Percentiles rank a stretch among this genome's conserved stretches.
phyloP scores from a whole-genome alignment of 371 early-diverging fungal species.

The Mortierella sp. region DNA sequence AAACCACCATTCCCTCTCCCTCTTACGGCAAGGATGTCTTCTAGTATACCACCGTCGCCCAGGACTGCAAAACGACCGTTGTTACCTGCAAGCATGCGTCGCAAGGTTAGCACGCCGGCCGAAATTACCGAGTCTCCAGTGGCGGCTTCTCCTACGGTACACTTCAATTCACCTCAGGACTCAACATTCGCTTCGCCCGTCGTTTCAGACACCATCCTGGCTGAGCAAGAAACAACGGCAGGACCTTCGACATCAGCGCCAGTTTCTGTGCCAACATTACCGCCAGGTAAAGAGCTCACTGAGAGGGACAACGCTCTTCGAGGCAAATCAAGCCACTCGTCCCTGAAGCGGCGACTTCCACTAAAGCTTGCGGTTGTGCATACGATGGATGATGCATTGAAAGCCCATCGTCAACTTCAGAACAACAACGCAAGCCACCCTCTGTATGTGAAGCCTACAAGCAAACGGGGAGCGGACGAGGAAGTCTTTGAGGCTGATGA shows the following conservation, averaged over 20 bases:
- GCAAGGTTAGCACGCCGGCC: constrained; percentile 2
- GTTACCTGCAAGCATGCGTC: not conserved
- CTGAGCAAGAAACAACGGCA: not conserved
- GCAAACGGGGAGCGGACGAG: too few relatives aligned
- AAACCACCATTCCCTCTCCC: not conserved
- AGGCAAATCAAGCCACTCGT: constrained; percentile 2
- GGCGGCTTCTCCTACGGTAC: not conserved
- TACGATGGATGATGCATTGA: constrained; percentile 20
- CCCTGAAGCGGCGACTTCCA: constrained; percentile 25
- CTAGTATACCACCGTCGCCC: not conserved
- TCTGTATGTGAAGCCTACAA: constrained; percentile 16
- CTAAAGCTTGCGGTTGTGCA: constrained; percentile 27
- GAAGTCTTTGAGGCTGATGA: too few relatives aligned
- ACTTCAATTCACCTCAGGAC: constrained; percentile 12
- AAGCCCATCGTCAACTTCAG: constrained; percentile 8
- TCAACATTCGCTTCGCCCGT: not conserved
- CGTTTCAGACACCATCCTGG: not conserved
- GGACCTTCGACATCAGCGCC: not conserved
- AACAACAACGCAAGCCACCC: constrained; percentile 38
- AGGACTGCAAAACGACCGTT: not conserved
- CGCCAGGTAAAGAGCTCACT: too few relatives aligned
- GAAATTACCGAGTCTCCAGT: constrained; percentile 16
- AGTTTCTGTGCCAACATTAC: too few relatives aligned
- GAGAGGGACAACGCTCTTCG: not conserved
- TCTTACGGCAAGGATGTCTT: not conserved